phyloP scores from a whole-genome alignment of 495 filamentous ascomycete species.

The Annulohypoxylon maeteangense region DNA sequence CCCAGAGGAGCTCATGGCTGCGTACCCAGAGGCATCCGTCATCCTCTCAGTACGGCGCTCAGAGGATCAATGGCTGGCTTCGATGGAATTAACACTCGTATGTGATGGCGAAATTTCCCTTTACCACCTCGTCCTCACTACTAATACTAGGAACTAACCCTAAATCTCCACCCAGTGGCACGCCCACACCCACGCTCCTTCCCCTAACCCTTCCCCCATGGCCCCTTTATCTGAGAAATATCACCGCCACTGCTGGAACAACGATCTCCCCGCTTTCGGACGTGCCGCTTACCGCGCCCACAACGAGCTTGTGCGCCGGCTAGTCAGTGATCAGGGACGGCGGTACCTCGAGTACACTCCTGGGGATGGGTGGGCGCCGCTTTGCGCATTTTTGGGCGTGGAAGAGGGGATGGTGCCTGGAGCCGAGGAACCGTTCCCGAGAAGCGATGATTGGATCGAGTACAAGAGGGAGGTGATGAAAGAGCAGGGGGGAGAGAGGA shows the following conservation, averaged over 20 bases:
- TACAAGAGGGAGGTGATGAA: constrained; percentile 19
- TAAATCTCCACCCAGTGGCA: constrained; percentile 19
- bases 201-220: constrained; percentile 39
- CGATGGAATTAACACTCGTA: constrained; percentile 49
- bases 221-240: constrained; percentile 44
- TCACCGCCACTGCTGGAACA: constrained; percentile 47
- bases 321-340: constrained; percentile 25
- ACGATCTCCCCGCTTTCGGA: constrained; percentile 45
- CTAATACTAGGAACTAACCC: background rate
- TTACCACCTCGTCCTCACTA: background rate
- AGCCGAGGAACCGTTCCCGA: constrained; percentile 41
- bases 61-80: constrained; percentile 54
- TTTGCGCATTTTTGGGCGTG: constrained; percentile 45
- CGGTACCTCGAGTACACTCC: constrained; percentile 46
- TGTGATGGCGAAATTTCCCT: background rate
- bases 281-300: constrained; percentile 28
- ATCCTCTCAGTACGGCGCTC: constrained; percentile 52
- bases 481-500: background rate
- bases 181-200: constrained; percentile 40
- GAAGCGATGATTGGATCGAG: constrained; percentile 40
- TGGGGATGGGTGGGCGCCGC: constrained; percentile 45
- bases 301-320: constrained; percentile 25
- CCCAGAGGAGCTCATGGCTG: constrained; percentile 51
- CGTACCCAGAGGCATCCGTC: constrained; percentile 58
- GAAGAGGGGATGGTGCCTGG: background rate